phyloP scores from a whole-genome alignment of 495 filamentous ascomycete genomes.

The Oidiodendron maius region DNA sequence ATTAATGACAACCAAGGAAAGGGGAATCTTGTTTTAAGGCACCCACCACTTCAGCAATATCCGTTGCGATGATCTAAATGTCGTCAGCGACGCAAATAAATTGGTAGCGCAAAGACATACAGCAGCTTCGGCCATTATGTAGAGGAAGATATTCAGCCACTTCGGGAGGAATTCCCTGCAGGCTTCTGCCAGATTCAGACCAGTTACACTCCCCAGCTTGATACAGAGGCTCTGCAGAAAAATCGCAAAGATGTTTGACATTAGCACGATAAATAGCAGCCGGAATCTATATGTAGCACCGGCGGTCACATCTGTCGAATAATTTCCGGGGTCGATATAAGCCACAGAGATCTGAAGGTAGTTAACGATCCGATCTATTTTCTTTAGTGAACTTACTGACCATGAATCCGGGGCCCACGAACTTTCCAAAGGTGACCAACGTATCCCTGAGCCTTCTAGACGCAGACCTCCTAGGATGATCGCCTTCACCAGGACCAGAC shows the following conservation, averaged over 20 bases:
- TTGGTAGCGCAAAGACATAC: constrained; percentile 10
- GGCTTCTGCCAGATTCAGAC: constrained; percentile 73
- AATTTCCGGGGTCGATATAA: constrained; percentile 81
- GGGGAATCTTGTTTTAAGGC: not conserved
- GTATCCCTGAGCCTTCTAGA: constrained; percentile 26
- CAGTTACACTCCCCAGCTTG: constrained; percentile 81
- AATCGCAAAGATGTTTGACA: constrained; percentile 82
- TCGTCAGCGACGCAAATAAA: constrained; percentile 7
- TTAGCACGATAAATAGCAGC: constrained; percentile 72
- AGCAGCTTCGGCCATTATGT: constrained; percentile 69
- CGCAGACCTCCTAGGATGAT: constrained; percentile 1
- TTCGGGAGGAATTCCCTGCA: constrained; percentile 68
- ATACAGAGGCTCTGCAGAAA: constrained; percentile 77
- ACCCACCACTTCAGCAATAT: constrained; percentile 72
- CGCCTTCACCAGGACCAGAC: not conserved
- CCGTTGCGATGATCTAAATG: constrained; percentile 67
- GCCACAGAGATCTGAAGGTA: constrained; percentile 18
- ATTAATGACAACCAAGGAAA: not conserved
- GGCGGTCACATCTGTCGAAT: constrained; percentile 76
- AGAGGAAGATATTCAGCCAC: constrained; percentile 72
- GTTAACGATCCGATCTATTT: not conserved
- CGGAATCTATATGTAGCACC: constrained; percentile 59
- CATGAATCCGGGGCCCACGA: constrained; percentile 84
- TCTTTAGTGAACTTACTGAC: constrained; percentile 23
- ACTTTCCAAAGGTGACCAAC: constrained; percentile 61